Base-by-base conservation (phyloP, 352 stramenopile genomes). In the Pythium volutum region DNA sequence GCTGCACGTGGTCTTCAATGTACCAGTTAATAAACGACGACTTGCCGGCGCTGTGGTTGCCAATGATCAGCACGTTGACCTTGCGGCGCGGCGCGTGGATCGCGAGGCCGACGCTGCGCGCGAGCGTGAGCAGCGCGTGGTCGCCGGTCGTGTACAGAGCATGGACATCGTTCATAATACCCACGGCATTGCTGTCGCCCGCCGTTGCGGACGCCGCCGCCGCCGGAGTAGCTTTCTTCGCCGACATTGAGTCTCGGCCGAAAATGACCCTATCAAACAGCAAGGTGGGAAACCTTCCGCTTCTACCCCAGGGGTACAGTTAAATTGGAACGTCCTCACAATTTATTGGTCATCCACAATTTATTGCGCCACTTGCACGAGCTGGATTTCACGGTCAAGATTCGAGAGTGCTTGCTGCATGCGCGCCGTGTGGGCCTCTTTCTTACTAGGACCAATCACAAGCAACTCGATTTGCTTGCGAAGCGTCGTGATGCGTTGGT, bases 21-120 rank as follows among this genome's bases (percentile, higher is more conserved):
- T 83, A 83, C 77, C 79, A 90, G 58, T 90, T 90, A 53, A 89
- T 83, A 64, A 90, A 87, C 20, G 74, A 84, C 34, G 79, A 89
- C 61, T 90, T 90, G 34, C 81, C 81, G 22, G 81, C 75, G 53
- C 76, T 87, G 69, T 90, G 81, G 71, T 90, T 90, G 49, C 81
- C 81, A 49, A 90, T 78, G 56, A 90, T 69, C 50, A 90, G 69
- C 23, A 90, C 76, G 46, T 78, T 89, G 15, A 86, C 77, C 36
- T 87, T 87, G 57, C 84, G 81, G 11, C 79, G 74, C 31, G 81
- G 81, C 38, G 69, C 59, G 41, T 87, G 71, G 39, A 85, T 67
- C 29, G 65, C 55, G 36, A 78, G 20, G 8, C 69, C 73, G 10
- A 83, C 67, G 54, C 60, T 56, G 22, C 68, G 71, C 41, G 71